A percentile compares a stretch with the other conserved stretches of the same genome.
Evolutionary conservation across 192 early-diverging fungal species (phyloP).

Genomic region (Rhizoclosmatium sp.): DNA sequence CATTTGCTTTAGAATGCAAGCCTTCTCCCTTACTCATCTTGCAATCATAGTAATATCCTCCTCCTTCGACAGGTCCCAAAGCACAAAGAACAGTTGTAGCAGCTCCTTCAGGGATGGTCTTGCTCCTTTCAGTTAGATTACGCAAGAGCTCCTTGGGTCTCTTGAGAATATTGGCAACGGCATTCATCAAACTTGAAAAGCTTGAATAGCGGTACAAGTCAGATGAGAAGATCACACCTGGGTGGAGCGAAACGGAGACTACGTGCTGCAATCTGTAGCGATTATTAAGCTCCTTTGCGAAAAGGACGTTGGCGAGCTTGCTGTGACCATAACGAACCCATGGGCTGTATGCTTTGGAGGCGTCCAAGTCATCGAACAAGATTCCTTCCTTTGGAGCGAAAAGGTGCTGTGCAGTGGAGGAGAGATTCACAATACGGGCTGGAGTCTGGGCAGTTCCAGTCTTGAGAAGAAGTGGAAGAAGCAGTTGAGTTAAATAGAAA

Average conservation of each 20-base stretch:
- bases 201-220: constrained; percentile 5
- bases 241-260: constrained; percentile 40
- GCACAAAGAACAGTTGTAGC: constrained; percentile 41
- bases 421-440: constrained; percentile 45
- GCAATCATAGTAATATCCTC: constrained; percentile 48
- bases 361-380: constrained; percentile 43
- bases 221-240: constrained; percentile 39
- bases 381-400: too few species aligned
- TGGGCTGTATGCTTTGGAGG: constrained; percentile 6
- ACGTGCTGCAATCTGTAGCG: constrained; percentile 21
- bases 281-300: constrained; percentile 34
- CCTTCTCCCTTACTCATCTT: neutral
- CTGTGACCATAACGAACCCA: constrained; percentile 49
- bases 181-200: constrained; percentile 2
- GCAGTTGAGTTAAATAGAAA: constrained; percentile 43
- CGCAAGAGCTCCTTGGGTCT: neutral
- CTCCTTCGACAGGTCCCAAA: constrained; percentile 41
- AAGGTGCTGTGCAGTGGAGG: constrained; percentile 38
- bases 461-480: constrained; percentile 36
- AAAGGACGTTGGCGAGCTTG: constrained; percentile 53
- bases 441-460: constrained; percentile 32
- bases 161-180: neutral
- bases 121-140: constrained; percentile 11
- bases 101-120: constrained; percentile 42
- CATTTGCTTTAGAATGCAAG: constrained; percentile 9